These are phyloP conservation scores for Phytophthora sp. DNA, from an alignment of 352 stramenopile species.

Conservation along the genomic window DNA sequence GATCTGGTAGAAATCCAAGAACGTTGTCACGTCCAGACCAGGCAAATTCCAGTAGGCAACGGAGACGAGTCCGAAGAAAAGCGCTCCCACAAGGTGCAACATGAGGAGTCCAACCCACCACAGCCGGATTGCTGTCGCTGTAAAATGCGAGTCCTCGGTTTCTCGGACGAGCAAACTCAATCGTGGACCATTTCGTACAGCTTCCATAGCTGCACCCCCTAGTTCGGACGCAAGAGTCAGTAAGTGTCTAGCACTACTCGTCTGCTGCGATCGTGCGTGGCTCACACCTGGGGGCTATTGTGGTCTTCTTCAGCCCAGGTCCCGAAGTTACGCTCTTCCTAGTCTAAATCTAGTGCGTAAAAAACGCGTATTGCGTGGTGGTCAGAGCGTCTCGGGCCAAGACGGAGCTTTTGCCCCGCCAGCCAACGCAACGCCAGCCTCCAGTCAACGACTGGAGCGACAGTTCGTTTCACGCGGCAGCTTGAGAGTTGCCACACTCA, in stretches of 20 bases:
- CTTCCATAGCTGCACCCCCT: background rate
- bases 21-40: conserved; percentile 16
- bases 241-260: background rate
- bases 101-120: conserved; percentile 25
- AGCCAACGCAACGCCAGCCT: no score
- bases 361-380: no score
- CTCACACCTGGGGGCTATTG: no score
- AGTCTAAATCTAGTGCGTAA: no score
- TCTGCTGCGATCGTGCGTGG: no score
- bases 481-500: no score
- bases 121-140: conserved; percentile 12
- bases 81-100: conserved; percentile 18
- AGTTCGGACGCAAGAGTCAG: background rate
- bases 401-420: no score
- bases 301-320: no score
- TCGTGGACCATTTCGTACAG: conserved; percentile 8
- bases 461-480: no score
- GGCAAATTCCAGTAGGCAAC: conserved; percentile 27
- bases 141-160: conserved; percentile 2
- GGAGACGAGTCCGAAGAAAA: conserved; percentile 33
- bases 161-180: conserved; percentile 12
- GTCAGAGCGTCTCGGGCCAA: no score
- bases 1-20: conserved; percentile 32
- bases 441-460: no score
- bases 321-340: no score